Evolutionary conservation across 2,329 filamentous ascomycete species (phyloP).

Genomic region (Sclerotinia nivalis): DNA sequence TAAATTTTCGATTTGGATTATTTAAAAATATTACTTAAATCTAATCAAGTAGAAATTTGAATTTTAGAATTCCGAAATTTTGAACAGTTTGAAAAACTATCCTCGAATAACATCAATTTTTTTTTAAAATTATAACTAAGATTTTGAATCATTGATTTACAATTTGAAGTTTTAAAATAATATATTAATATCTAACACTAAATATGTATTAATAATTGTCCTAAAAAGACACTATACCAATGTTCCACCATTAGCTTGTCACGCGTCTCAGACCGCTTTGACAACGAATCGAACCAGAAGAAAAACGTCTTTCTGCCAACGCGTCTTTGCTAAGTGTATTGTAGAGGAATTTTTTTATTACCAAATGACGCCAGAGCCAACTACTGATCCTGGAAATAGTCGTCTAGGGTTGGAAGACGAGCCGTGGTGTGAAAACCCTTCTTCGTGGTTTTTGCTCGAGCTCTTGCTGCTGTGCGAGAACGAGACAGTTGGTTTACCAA

Average conservation of each 20-base stretch:
- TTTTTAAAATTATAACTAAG: too few species aligned
- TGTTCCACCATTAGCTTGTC: background rate
- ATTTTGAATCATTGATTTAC: too few species aligned
- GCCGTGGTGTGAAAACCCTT: background rate
- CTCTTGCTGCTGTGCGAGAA: background rate
- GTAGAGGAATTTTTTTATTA: too few species aligned
- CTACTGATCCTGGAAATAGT: background rate
- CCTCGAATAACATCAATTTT: too few species aligned
- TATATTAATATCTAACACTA: too few species aligned
- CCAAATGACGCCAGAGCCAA: background rate
- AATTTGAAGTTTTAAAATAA: too few species aligned
- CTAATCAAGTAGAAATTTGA: too few species aligned
- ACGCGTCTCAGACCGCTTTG: background rate
- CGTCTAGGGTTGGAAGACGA: conserved; percentile 1
- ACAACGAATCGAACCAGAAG: background rate
- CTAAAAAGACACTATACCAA: background rate
- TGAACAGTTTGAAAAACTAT: too few species aligned
- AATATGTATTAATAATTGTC: too few species aligned
- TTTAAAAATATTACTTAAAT: too few species aligned
- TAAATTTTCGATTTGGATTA: too few species aligned
- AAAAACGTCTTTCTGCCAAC: background rate
- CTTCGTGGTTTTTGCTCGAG: background rate
- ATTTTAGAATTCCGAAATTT: too few species aligned
- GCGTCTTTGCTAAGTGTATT: background rate
- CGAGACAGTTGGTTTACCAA: background rate